Evolutionary conservation across 2,329 filamentous ascomycete species (phyloP).

Genomic region (Fusarium illudens): DNA sequence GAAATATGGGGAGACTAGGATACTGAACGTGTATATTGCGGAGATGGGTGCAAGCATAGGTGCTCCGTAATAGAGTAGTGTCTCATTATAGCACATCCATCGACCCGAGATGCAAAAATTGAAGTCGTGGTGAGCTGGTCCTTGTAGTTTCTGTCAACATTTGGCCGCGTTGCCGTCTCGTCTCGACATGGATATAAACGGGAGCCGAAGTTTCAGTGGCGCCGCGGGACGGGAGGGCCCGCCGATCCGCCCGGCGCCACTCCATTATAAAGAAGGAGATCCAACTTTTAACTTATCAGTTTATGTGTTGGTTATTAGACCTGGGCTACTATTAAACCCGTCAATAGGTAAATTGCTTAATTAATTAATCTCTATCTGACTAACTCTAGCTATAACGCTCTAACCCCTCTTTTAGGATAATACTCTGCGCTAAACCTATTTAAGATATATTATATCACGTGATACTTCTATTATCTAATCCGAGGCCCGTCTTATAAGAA

Average conservation of each 20-base stretch:
- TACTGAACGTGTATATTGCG: not conserved
- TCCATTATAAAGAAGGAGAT: slow-evolving; percentile 4
- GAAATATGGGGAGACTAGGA: not conserved
- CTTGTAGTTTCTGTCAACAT: not conserved
- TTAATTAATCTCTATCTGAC: too few relatives aligned
- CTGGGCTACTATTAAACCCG: too few relatives aligned
- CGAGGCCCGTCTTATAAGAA: too few relatives aligned
- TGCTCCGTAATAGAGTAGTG: not conserved
- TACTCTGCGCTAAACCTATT: too few relatives aligned
- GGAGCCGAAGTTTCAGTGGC: slow-evolving; percentile 27
- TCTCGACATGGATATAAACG: slow-evolving; percentile 8
- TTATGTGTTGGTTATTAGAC: not conserved
- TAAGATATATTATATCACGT: too few relatives aligned
- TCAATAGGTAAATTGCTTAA: too few relatives aligned
- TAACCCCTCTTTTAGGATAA: too few relatives aligned
- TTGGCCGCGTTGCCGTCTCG: slow-evolving; percentile 4
- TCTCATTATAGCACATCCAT: not conserved
- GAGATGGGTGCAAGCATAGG: not conserved
- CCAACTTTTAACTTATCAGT: slow-evolving; percentile 7
- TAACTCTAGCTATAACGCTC: too few relatives aligned
- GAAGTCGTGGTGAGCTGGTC: not conserved
- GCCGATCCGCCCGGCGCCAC: slow-evolving; percentile 38
- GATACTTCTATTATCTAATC: too few relatives aligned
- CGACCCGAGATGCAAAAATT: not conserved
- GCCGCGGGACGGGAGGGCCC: not conserved